phyloP scores from a whole-genome alignment of 208 protist genomes.

The Trichomonas tenax region DNA sequence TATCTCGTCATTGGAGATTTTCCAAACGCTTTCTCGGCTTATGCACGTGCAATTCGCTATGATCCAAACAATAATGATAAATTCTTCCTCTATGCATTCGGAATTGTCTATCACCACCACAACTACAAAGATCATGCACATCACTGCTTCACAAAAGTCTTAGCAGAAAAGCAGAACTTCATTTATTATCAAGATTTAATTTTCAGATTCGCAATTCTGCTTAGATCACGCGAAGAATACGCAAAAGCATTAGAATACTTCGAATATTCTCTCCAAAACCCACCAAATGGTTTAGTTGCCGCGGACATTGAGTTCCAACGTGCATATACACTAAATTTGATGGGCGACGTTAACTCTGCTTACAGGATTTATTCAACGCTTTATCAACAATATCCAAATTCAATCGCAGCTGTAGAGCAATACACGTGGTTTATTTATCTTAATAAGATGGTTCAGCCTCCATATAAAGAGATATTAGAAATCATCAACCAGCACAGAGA shows the following conservation, averaged over 20 bases:
- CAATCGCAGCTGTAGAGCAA: background rate
- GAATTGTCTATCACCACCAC: background rate
- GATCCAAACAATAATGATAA: background rate
- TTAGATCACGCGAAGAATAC: background rate
- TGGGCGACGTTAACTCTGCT: background rate
- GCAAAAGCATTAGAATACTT: background rate
- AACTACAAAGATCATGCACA: background rate
- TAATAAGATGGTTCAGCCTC: background rate
- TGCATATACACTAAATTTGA: background rate
- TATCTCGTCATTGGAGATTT: background rate
- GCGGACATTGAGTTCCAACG: background rate
- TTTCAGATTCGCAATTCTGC: background rate
- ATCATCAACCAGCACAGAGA: background rate
- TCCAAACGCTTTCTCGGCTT: background rate
- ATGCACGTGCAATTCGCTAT: background rate
- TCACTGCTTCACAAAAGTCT: background rate
- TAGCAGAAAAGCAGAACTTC: background rate
- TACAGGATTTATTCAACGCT: background rate
- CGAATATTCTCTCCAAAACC: background rate
- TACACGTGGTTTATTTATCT: background rate
- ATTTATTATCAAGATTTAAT: background rate
- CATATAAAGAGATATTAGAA: background rate
- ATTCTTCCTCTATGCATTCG: background rate
- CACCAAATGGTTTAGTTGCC: background rate
- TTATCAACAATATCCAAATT: background rate